Conservation (phyloP, 495 filamentous ascomycete species). For the Trichocladium uniseriatum region DNA sequence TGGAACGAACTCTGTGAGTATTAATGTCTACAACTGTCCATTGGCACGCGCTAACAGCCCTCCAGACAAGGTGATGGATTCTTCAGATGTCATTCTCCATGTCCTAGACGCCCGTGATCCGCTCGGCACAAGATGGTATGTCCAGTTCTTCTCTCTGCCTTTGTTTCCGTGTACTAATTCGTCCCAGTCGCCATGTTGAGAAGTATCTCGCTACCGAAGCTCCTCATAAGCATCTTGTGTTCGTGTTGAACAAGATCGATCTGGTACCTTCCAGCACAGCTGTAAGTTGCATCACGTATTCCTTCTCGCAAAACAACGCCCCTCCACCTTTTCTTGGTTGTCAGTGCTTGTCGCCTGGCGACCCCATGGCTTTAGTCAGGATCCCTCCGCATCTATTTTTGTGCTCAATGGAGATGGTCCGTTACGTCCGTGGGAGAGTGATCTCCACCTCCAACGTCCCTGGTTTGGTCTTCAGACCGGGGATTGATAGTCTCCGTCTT, state of each 20-base stretch:
- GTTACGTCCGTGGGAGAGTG: conserved; percentile 99
- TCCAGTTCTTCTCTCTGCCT: background rate
- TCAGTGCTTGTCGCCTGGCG: conserved; percentile 7
- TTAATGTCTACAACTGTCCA: background rate
- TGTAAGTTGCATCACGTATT: conserved; percentile 53
- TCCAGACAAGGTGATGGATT: conserved; percentile 81
- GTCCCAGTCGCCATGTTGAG: conserved; percentile 58
- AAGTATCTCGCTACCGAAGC: conserved; percentile 91
- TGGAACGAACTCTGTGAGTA: conserved; percentile 87
- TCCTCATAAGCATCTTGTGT: conserved; percentile 61
- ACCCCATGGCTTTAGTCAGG: conserved; percentile 89
- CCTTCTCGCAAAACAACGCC: background rate
- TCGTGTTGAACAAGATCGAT: conserved; percentile 89
- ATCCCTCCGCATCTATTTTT: conserved; percentile 47
- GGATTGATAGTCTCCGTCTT: conserved; percentile 78
- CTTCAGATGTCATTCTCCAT: conserved; percentile 91
- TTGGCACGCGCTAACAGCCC: conserved; percentile 4
- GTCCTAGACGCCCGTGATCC: conserved; percentile 93
- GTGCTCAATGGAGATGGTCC: conserved; percentile 62
- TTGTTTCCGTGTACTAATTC: background rate
- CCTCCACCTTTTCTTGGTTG: background rate
- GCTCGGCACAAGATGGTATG: conserved; percentile 77
- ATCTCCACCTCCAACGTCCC: conserved; percentile 52
- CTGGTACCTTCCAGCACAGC: conserved; percentile 87
- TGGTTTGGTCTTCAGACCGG: conserved; percentile 47